These are phyloP conservation scores for Pleurotus tuoliensis DNA, from an alignment of 768 basidiomycete genomes.

Conservation along the genomic window DNA sequence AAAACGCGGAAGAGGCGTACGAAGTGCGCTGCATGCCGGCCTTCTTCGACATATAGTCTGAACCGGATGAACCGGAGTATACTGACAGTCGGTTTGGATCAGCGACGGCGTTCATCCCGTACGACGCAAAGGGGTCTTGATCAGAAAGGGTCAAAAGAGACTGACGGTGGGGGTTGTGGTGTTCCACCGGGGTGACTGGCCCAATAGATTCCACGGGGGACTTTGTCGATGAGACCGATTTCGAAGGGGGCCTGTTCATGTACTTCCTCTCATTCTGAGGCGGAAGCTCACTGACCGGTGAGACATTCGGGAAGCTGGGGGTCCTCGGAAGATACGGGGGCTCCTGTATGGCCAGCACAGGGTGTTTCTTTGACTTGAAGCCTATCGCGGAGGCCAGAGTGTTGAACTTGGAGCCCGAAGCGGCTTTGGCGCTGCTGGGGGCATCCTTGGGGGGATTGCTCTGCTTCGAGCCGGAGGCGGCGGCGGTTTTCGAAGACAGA, in stretches of 20 bases:
- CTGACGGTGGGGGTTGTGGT: slow-evolving; percentile 31
- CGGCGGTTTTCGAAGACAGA: slow-evolving; percentile 25
- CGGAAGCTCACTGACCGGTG: slow-evolving; percentile 15
- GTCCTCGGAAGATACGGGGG: slow-evolving; percentile 24
- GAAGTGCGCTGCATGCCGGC: slow-evolving; percentile 42
- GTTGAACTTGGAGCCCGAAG: slow-evolving; percentile 41
- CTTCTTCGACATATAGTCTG: slow-evolving; percentile 39
- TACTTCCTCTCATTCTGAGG: slow-evolving; percentile 16
- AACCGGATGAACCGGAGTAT: slow-evolving; percentile 48
- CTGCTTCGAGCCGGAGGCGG: slow-evolving; percentile 21
- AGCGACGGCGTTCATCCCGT: slow-evolving; percentile 34
- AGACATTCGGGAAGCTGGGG: slow-evolving; percentile 13
- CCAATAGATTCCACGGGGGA: slow-evolving; percentile 53
- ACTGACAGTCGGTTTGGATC: slow-evolving; percentile 49
- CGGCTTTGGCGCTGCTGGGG: slow-evolving; percentile 17
- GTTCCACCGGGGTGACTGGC: slow-evolving; percentile 53
- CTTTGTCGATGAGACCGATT: slow-evolving; percentile 52
- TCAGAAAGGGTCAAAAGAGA: slow-evolving; percentile 64
- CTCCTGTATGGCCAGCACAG: slow-evolving; percentile 49
- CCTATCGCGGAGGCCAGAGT: slow-evolving; percentile 60
- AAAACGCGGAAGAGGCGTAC: slow-evolving; percentile 55
- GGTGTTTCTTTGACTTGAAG: slow-evolving; percentile 57
- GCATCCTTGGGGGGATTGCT: slow-evolving; percentile 24
- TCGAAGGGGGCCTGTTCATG: slow-evolving; percentile 42
- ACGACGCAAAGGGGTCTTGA: slow-evolving; percentile 59